A percentile compares a stretch with the other conserved stretches of the same genome.
These are phyloP conservation scores for Kurtzmaniella quercitrusa DNA, from an alignment of 1,139 yeast species.

Conservation along the genomic window DNA sequence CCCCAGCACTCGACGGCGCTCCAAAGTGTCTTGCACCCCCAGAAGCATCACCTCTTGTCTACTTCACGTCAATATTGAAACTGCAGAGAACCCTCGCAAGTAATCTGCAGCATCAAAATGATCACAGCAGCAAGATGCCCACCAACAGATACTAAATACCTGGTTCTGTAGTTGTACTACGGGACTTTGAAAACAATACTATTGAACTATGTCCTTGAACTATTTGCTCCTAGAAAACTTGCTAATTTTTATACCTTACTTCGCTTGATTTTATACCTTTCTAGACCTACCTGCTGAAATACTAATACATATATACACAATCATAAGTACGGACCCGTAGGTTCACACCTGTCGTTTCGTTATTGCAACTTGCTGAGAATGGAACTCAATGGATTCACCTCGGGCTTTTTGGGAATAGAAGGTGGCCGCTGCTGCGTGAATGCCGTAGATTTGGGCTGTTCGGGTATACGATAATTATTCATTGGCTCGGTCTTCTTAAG, in stretches of 20 bases:
- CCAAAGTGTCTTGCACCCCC: slow-evolving; percentile 7
- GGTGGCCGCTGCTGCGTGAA: neutral
- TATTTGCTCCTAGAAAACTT: too few relatives aligned
- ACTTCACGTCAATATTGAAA: neutral
- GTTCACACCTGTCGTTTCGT: neutral
- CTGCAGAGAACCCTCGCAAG: neutral
- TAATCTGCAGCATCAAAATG: neutral
- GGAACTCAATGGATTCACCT: slow-evolving; percentile 13
- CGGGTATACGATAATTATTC: neutral
- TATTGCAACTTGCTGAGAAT: slow-evolving; percentile 17
- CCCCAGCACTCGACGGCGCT: slow-evolving; percentile 2
- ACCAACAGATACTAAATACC: too few relatives aligned
- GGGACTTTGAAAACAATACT: too few relatives aligned
- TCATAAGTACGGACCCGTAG: too few relatives aligned
- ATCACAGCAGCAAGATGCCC: too few relatives aligned
- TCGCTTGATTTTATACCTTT: too few relatives aligned
- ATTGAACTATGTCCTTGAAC: too few relatives aligned
- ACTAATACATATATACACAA: neutral
- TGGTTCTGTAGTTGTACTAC: too few relatives aligned
- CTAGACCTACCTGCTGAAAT: too few relatives aligned
- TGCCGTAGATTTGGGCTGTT: neutral
- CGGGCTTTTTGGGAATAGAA: neutral
- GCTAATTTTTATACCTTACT: neutral
- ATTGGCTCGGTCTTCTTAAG: slow-evolving; percentile 11
- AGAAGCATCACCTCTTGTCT: neutral